A percentile compares a stretch with the other conserved stretches of the same genome.
phyloP scores from a whole-genome alignment of 2,329 filamentous ascomycete species.

The Alternaria rosae region DNA sequence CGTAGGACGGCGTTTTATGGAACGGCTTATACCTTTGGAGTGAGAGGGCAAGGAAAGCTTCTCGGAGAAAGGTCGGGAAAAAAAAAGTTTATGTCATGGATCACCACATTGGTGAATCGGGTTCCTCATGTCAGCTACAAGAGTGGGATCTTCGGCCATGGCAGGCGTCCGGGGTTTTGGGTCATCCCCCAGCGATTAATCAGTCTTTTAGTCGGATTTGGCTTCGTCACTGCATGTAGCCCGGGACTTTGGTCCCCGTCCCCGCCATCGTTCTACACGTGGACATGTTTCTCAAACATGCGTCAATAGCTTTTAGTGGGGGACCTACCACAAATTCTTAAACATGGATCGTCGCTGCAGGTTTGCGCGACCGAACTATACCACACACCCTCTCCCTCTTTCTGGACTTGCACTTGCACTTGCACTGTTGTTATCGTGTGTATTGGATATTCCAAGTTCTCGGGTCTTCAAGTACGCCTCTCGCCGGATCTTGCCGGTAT shows the following conservation, averaged over 20 bases:
- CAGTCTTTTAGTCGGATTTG: background rate
- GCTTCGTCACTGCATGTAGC: background rate
- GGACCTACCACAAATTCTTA: background rate
- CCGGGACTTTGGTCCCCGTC: background rate
- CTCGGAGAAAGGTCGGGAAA: background rate
- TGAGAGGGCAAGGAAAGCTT: background rate
- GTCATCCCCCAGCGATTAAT: background rate
- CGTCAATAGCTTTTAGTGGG: background rate
- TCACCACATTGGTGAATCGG: background rate
- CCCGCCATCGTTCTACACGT: background rate
- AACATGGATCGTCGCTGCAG: slow-evolving; percentile 1
- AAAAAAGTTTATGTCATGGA: slow-evolving; percentile 5
- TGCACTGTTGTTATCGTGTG: background rate
- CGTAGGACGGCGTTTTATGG: slow-evolving; percentile 4
- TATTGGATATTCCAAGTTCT: background rate
- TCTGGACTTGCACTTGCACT: too few species aligned
- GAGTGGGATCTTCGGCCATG: background rate
- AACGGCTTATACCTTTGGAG: background rate
- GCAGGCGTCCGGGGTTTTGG: background rate
- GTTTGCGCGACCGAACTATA: background rate
- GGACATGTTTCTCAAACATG: background rate
- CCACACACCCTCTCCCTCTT: background rate
- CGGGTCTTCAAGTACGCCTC: background rate
- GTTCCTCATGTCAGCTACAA: background rate
- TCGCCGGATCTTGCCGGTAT: background rate